Base-by-base conservation (phyloP, 2,329 filamentous ascomycete genomes). In the Calonectria pseudoturangicola region DNA sequence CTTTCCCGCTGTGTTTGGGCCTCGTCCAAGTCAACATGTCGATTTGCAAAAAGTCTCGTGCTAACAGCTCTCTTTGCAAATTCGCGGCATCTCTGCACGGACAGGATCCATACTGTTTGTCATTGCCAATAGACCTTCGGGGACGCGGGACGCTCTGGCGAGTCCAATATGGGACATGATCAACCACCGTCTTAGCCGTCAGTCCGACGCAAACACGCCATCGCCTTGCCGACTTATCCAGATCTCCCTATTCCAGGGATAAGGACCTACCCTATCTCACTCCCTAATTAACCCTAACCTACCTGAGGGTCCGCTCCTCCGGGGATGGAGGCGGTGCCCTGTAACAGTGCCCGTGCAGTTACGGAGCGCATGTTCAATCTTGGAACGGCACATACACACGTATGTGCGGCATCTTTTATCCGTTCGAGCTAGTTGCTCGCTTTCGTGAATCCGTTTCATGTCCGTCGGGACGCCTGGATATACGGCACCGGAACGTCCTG, bases 161-260 rank as follows among this genome's bases (percentile, higher is more conserved):
- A 73, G 50, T 60, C 68, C 64, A 28, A 41, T 45, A 68, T 25
- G 66, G 66, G 58, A 69, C 41, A 68, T 68, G 54, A 48, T 71
- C 58, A 39, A 63, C 62, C 66, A 68, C 51, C 66, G 41, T 68
- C 54, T 56, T 69, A 70, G 74, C 69, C 67, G 77, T 74, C 72
- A 70, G 74, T 70, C 76, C 73, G 67, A 63, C 77, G 71, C 71
- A 65, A 41, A 71, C 75, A 76, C 73, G 73, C 77, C 78, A 75
- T 77, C 62, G 66, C 27, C 50, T 74, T 79, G 78, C 78, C 78
- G 78, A 72, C 54, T 79, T 79, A 79, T 77, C 78, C 78, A 79
- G 72, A 74, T 78, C 75, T 72, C 73, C 75, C 75, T 75, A 65
- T 51, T 73, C 67, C 72, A 65, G 70, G 74, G 66, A 63, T 71